Percentiles rank a stretch among this genome's conserved stretches.
These are phyloP conservation scores for Erythrophleum fordii DNA, from an alignment of 306 rosid species.

Conservation along the genomic window DNA sequence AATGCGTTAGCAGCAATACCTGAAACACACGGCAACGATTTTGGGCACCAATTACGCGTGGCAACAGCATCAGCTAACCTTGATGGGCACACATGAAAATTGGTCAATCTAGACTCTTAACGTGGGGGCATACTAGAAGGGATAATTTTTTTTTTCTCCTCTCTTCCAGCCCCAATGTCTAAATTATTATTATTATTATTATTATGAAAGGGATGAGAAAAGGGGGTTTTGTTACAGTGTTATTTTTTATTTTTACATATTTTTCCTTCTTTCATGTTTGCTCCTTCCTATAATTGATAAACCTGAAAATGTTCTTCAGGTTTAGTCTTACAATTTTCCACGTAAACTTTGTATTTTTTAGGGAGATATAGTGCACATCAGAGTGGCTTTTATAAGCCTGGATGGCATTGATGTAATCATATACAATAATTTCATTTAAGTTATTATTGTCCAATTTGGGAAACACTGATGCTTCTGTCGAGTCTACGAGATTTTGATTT, in stretches of 20 bases:
- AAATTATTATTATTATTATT: conserved; percentile 4
- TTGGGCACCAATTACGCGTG: conserved; percentile 32
- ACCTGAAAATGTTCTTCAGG: conserved; percentile 35
- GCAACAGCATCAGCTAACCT: conserved; percentile 22
- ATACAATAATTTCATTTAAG: not conserved
- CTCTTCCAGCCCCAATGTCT: not conserved
- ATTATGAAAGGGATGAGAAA: conserved; percentile 27
- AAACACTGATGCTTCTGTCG: not conserved
- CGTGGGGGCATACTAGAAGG: conserved; percentile 6
- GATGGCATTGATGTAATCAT: conserved; percentile 41
- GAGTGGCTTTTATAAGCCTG: conserved; percentile 29
- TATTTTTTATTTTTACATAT: not conserved
- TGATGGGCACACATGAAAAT: conserved; percentile 24
- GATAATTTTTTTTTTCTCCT: not conserved
- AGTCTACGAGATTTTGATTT: conserved; percentile 9
- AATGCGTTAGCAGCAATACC: not conserved
- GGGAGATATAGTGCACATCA: conserved; percentile 25
- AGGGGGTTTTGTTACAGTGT: conserved; percentile 7
- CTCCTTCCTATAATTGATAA: conserved; percentile 30
- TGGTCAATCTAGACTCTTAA: not conserved
- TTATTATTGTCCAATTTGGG: not conserved
- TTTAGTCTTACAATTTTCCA: conserved; percentile 33
- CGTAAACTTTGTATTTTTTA: conserved; percentile 17
- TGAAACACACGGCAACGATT: conserved; percentile 36
- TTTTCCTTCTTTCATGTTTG: conserved; percentile 28